A percentile compares a stretch with the other conserved stretches of the same genome.
Conservation (phyloP, 495 filamentous ascomycete species). For the Bombardia bombarda region DNA sequence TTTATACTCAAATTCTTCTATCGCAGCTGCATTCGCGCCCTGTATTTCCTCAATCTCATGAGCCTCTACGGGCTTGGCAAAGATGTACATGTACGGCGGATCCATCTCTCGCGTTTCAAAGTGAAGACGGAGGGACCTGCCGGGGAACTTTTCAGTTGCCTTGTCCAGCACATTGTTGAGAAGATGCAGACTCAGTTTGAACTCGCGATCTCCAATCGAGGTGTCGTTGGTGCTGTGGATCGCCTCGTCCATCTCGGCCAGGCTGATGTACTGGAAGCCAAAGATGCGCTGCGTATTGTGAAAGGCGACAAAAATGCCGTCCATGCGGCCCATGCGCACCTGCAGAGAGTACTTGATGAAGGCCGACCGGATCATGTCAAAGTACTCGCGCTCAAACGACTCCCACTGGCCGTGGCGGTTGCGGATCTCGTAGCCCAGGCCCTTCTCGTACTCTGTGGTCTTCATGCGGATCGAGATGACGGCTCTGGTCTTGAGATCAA, state of each 20-base stretch:
- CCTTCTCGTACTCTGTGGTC: constrained; percentile 57
- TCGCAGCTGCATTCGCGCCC: constrained; percentile 45
- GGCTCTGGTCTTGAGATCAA: constrained; percentile 92
- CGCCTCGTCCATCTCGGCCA: constrained; percentile 78
- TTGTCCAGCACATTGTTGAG: constrained; percentile 71
- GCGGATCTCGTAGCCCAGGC: constrained; percentile 81
- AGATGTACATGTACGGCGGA: constrained; percentile 73
- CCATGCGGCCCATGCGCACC: constrained; percentile 94
- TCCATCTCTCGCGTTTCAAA: constrained; percentile 66
- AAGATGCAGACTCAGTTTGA: constrained; percentile 67
- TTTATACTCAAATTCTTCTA: constrained; percentile 60
- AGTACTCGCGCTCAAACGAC: constrained; percentile 92
- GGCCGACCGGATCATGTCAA: constrained; percentile 89
- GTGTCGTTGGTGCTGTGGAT: constrained; percentile 66
- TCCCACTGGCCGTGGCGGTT: constrained; percentile 65
- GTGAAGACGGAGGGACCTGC: constrained; percentile 70
- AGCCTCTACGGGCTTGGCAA: constrained; percentile 74
- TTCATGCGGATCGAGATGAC: constrained; percentile 89
- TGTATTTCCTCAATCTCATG: constrained; percentile 69
- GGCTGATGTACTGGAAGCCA: constrained; percentile 88
- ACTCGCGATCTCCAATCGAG: constrained; percentile 76
- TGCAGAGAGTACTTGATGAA: constrained; percentile 97
- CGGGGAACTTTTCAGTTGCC: constrained; percentile 63
- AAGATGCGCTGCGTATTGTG: constrained; percentile 95
- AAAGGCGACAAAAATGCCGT: constrained; percentile 96